Base-by-base conservation (phyloP, 2,329 filamentous ascomycete species). In the Ambrosiella cleistominuta region DNA sequence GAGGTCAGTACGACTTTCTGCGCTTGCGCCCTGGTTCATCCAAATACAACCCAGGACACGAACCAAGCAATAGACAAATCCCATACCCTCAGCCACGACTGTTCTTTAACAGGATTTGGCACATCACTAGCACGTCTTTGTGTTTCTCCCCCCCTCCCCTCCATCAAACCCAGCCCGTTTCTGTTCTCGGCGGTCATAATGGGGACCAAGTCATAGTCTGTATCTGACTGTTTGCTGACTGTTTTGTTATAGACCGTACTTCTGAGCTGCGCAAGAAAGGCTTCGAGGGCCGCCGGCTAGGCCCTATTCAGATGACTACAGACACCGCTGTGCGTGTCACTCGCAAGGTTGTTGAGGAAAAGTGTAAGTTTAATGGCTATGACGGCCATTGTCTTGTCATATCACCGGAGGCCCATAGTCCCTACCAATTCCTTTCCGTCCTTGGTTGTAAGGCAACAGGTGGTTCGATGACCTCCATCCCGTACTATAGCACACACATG, bases 251-350 rank as follows among this genome's bases (percentile, higher is more conserved):
- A 94, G 91, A 97, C 71, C 84, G 93, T 62, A 98, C 93, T 3
- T 91, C 87, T n/a, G 93, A 98, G 70, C 74, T 98, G 65, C 82
- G 93, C 56, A 89, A 88, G 70, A 95, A 97, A 68, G 93, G 93
- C 2, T 98, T 95, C 65, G 76, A 83, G 60, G 89, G 91, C 60
- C 82, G 93, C 57, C 79, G 93, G 60, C 75, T 98, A 37, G 93
- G 93, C 0, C 88, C 91, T 7, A 84, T 90, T 65, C 93, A 98
- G 71, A 96, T 98, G 91, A 97, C 93, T 2, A 98, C 93, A 3
- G 93, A 98, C 69, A 98, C 93, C 17, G 93, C 93, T 3, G 93
- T 96, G 55, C 80, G 93, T 63, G 91, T 96, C 50, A 97, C 93
- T 38, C 81, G 93, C 63, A 84, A 94, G 64, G 86, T 97, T 5